Evolutionary conservation across 768 basidiomycete genomes (phyloP), one percentile per base, ranked within the genome.

Genomic region (Phaffia australis): DNA sequence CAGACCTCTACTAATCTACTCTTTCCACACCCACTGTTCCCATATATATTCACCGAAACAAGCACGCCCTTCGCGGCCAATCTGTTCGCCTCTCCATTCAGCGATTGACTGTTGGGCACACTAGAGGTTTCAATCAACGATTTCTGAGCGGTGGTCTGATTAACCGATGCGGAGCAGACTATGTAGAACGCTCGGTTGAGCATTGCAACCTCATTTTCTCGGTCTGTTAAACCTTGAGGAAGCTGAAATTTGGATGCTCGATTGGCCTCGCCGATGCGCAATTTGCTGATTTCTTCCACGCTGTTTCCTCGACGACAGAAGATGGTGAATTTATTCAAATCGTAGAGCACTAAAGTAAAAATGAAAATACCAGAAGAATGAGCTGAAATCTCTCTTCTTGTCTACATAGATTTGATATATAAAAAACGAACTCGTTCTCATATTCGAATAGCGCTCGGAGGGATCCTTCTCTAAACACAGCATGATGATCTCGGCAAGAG

Each of bases 401-500:
- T 42, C 35, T 42, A 42, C 35, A 42, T 42, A 42, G 35, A 11
- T 42, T n/a, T 11, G 11, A 42, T 42, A 11, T 42, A 42, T n/a
- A 42, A 4, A 11, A 5, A 11, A 42, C 35, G 35, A 5, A 42
- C 35, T 62, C 15, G 73, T 23, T 9, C 68, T 65, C 35, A 73
- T 29, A 7, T 69, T 67, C n/a, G 62, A 59, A 56, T 76, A 76
- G 8, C 75, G 73, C 11, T 71, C 71, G 23, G 71, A 70, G 0
- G 64, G 56, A 42, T 73, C 74, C 42, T 69, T 65, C 0, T 63
- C 59, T 0, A 75, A 60, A 48, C 73, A 72, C 32, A 69, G 64
- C 67, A 69, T 60, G 52, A 76, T 65, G 57, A 76, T 71, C 29
- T 72, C 72, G 25, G 64, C 67, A 1, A 73, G 69, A 0, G 73